These are phyloP conservation scores for Trichoderma harzianum DNA, from an alignment of 2,329 filamentous ascomycete species.

Conservation along the genomic window DNA sequence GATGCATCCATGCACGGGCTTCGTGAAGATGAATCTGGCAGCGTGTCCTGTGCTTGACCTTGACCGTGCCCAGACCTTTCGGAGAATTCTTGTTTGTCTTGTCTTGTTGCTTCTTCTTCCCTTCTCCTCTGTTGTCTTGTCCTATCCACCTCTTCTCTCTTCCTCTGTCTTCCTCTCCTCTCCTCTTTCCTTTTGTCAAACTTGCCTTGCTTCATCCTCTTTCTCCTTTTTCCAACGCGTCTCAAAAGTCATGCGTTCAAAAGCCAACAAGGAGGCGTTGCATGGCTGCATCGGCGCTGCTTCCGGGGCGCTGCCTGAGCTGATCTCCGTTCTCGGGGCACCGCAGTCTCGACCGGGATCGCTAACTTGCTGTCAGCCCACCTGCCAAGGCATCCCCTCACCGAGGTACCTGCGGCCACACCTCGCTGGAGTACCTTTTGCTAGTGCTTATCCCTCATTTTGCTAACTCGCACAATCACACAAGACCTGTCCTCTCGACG, in stretches of 20 bases:
- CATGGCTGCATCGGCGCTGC: not conserved
- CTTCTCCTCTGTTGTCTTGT: not conserved
- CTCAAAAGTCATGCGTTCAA: not conserved
- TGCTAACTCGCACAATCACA: not conserved
- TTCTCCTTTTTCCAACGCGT: not conserved
- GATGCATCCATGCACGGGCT: not conserved
- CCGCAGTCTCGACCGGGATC: not conserved
- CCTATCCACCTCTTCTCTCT: not conserved
- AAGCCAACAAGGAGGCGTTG: not conserved
- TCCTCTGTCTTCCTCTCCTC: not conserved
- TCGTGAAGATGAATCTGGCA: not conserved
- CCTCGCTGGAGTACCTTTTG: not conserved
- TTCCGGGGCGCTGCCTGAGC: slow-evolving; percentile 8
- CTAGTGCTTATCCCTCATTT: not conserved
- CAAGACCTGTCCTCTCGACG: not conserved
- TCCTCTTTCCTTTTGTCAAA: not conserved
- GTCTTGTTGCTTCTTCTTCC: not conserved
- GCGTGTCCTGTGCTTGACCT: not conserved
- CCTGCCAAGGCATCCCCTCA: not conserved
- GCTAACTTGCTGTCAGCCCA: not conserved
- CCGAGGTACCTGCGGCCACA: not conserved
- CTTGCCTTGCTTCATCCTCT: not conserved
- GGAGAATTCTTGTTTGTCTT: not conserved
- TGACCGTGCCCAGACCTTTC: not conserved
- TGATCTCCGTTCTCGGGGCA: slow-evolving; percentile 14